These are phyloP conservation scores for Allomyces javanicus DNA, from an alignment of 192 early-diverging fungal genomes.

Conservation along the genomic window DNA sequence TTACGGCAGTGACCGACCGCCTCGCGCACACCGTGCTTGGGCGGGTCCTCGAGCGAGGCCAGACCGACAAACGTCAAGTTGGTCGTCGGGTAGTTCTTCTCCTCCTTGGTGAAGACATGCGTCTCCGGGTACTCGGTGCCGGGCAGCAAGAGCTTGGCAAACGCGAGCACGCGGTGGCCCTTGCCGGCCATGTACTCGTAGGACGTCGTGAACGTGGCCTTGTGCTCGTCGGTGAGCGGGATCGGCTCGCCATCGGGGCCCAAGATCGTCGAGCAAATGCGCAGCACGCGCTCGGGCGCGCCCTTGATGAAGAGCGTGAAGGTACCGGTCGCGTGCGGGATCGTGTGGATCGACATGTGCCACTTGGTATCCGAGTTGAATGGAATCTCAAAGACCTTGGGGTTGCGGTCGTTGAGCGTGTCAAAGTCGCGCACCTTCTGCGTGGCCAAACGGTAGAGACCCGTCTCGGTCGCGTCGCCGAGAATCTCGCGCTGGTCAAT, in stretches of 20 bases:
- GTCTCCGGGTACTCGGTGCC: slow-evolving; percentile 46
- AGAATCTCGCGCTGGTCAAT: slow-evolving; percentile 58
- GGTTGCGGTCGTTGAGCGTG: slow-evolving; percentile 36
- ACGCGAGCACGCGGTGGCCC: slow-evolving; percentile 86
- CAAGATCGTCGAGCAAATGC: slow-evolving; percentile 53
- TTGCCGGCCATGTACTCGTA: slow-evolving; percentile 78
- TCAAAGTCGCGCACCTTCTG: slow-evolving; percentile 56
- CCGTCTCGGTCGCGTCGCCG: slow-evolving; percentile 90
- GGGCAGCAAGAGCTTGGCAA: slow-evolving; percentile 58
- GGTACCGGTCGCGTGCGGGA: slow-evolving; percentile 40
- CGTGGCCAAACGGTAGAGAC: slow-evolving; percentile 64
- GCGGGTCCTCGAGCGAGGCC: slow-evolving; percentile 82
- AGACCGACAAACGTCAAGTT: slow-evolving; percentile 67
- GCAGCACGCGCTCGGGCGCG: slow-evolving; percentile 81
- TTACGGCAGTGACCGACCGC: slow-evolving; percentile 79
- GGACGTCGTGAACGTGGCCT: slow-evolving; percentile 41
- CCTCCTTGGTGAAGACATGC: slow-evolving; percentile 54
- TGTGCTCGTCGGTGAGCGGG: slow-evolving; percentile 48
- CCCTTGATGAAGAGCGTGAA: slow-evolving; percentile 80
- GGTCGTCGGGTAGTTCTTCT: slow-evolving; percentile 26
- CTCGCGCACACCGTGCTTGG: slow-evolving; percentile 95
- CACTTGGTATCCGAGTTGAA: slow-evolving; percentile 94
- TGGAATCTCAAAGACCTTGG: slow-evolving; percentile 86
- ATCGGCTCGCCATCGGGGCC: slow-evolving; percentile 24
- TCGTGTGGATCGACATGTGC: slow-evolving; percentile 74